These are phyloP conservation scores for Fusarium acutatum DNA, from an alignment of 2,329 filamentous ascomycete genomes.

Conservation along the genomic window DNA sequence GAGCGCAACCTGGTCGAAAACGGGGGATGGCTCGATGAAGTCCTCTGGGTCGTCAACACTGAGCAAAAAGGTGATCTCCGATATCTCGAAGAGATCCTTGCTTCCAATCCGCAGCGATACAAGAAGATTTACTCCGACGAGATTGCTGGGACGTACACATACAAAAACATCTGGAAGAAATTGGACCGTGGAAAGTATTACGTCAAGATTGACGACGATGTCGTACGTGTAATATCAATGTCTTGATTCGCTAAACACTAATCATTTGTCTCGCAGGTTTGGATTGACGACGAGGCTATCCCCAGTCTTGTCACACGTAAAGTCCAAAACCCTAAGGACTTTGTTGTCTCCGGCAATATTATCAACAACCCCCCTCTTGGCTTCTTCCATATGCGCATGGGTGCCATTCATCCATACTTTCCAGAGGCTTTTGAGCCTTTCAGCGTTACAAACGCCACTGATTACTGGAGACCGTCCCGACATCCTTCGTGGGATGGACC, in stretches of 20 bases:
- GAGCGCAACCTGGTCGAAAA: conserved; percentile 32
- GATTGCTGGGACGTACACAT: conserved; percentile 14
- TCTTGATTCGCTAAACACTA: not conserved
- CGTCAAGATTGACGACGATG: conserved; percentile 34
- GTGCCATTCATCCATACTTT: conserved; percentile 29
- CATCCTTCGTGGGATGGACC: conserved; percentile 26
- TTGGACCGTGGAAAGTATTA: conserved; percentile 33
- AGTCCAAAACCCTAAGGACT: conserved; percentile 14
- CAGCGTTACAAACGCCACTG: not conserved
- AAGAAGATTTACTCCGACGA: conserved; percentile 21
- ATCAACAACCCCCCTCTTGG: conserved; percentile 35
- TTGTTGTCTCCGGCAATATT: conserved; percentile 30
- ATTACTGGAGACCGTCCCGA: conserved; percentile 25
- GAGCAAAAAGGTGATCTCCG: not conserved
- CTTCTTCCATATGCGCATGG: conserved; percentile 32
- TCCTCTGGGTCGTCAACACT: conserved; percentile 30
- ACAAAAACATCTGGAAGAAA: conserved; percentile 28
- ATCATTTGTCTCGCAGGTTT: conserved; percentile 11
- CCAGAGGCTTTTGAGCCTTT: conserved; percentile 5
- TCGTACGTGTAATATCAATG: not conserved
- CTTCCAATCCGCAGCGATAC: conserved; percentile 20
- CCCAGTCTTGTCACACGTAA: conserved; percentile 21
- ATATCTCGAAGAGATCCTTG: conserved; percentile 28
- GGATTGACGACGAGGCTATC: conserved; percentile 31
- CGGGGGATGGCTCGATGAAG: conserved; percentile 31